A percentile compares a stretch with the other conserved stretches of the same genome.
These are phyloP conservation scores for Talaromyces verruculosus DNA, from an alignment of 2,329 filamentous ascomycete species.

Conservation along the genomic window DNA sequence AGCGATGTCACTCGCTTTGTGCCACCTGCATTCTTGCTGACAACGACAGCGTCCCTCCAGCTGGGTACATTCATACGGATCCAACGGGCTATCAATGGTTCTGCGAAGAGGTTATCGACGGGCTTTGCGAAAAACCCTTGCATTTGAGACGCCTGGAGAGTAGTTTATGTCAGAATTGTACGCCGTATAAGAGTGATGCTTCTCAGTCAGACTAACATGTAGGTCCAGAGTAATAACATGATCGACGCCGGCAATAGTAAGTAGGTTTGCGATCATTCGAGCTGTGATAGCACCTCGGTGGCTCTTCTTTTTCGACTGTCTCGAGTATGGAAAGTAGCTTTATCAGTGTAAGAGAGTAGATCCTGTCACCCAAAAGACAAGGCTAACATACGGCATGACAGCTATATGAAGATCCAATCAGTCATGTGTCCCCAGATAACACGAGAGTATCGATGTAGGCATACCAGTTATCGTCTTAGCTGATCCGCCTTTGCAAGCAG, in stretches of 20 bases:
- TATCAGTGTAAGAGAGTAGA: slow-evolving; percentile 28
- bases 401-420: slow-evolving; percentile 30
- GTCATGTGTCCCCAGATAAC: neutral
- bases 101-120: slow-evolving; percentile 94
- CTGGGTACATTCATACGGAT: slow-evolving; percentile 82
- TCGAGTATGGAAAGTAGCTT: slow-evolving; percentile 95
- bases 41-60: slow-evolving; percentile 88
- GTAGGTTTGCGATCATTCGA: slow-evolving; percentile 92
- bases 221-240: slow-evolving; percentile 97
- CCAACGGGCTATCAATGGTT: slow-evolving; percentile 93
- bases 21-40: slow-evolving; percentile 96
- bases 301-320: slow-evolving; percentile 98
- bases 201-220: slow-evolving; percentile 58
- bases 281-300: slow-evolving; percentile 95
- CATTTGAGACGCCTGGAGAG: slow-evolving; percentile 77
- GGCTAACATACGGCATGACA: slow-evolving; percentile 50
- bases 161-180: slow-evolving; percentile 21
- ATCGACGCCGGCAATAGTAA: slow-evolving; percentile 90
- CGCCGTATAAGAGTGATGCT: slow-evolving; percentile 11
- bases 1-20: slow-evolving; percentile 96
- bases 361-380: slow-evolving; percentile 28
- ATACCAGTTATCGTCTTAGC: slow-evolving; percentile 94
- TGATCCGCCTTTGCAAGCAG: slow-evolving; percentile 95
- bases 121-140: slow-evolving; percentile 98
- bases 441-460: slow-evolving; percentile 28